Base-by-base conservation (phyloP, 768 basidiomycete genomes). In the Pulveroboletus sp. region DNA sequence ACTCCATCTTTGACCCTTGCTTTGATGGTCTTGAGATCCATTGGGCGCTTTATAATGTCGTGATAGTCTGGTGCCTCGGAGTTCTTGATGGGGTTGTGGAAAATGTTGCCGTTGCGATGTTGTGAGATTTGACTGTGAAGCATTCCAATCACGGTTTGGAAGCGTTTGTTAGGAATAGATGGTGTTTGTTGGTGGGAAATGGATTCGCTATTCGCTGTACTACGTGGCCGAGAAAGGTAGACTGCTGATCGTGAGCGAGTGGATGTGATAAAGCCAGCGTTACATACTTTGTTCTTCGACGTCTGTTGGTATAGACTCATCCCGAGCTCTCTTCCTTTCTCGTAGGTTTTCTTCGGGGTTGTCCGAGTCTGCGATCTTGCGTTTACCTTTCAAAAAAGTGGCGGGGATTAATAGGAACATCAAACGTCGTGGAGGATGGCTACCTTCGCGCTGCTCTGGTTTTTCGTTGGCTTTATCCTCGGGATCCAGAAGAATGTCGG, bases 21-120 rank as follows among this genome's bases (percentile, higher is more conserved):
- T 66, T 92, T 91, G 64, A 98, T 89, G 0, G 89, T 94, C 69
- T 93, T 95, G 48, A 98, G 77, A 66, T 97, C 93, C 82, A 94
- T 94, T 3, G 95, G 92, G n/a, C 86, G 80, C 61, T 89, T 91
- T 51, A 97, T 89, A 51, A 95, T 89, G 43, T 93, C 88, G 50
- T 83, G 82, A 64, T 97, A 97, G 62, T 92, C 92, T 0, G 93
- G 84, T 7, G 94, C 94, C 56, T 95, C 93, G 18, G 82, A 80
- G 51, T 79, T 78, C 63, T 86, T 90, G 67, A 97, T 92, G 21
- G 93, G 93, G 57, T 88, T 86, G 60, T 89, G 86, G 62, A 95
- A 95, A 47, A 95, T 88, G 54, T 84, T 90, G 44, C 90, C 93
- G 57, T 89, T 88, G 33, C 89, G 82, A 63, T 93, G 90, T 59